Percentiles rank a stretch among this genome's conserved stretches.
These are phyloP conservation scores for Lactarius pseudohatsudake DNA, from an alignment of 768 basidiomycete species.

Conservation along the genomic window DNA sequence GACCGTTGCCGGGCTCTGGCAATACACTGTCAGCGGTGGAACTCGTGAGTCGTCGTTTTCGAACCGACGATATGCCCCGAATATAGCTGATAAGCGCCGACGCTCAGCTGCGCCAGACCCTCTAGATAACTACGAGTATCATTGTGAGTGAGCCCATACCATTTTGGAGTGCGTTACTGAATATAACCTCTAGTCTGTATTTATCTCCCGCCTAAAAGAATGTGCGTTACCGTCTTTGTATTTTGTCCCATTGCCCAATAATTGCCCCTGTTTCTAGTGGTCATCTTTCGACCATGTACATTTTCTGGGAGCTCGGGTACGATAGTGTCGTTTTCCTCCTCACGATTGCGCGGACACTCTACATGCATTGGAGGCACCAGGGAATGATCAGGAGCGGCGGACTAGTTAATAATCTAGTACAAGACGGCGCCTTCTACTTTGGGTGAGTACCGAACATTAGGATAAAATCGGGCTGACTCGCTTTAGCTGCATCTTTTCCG, in stretches of 20 bases:
- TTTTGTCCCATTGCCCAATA: not conserved
- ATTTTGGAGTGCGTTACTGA: not conserved
- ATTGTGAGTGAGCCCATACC: slow-evolving; percentile 17
- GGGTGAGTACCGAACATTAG: slow-evolving; percentile 15
- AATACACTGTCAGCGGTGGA: slow-evolving; percentile 24
- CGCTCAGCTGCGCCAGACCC: slow-evolving; percentile 24
- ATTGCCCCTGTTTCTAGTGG: slow-evolving; percentile 7
- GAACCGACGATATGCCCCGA: not conserved
- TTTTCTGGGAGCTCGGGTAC: slow-evolving; percentile 28
- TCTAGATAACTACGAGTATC: slow-evolving; percentile 28
- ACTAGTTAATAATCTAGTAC: slow-evolving; percentile 16
- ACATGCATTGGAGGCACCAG: slow-evolving; percentile 25
- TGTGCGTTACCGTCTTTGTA: slow-evolving; percentile 11
- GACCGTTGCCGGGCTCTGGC: slow-evolving; percentile 25
- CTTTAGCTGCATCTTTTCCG: slow-evolving; percentile 26
- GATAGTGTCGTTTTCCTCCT: slow-evolving; percentile 28
- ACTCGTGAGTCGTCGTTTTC: slow-evolving; percentile 12
- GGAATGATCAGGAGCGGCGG: not conserved
- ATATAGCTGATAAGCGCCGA: not conserved
- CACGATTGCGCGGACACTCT: slow-evolving; percentile 25
- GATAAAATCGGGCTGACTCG: not conserved
- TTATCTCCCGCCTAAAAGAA: slow-evolving; percentile 23
- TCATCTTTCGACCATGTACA: slow-evolving; percentile 24
- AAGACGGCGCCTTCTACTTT: slow-evolving; percentile 28
- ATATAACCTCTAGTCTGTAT: slow-evolving; percentile 23